Evolutionary conservation across 1,139 yeast genomes (phyloP).

Genomic region (Taphrina flavorubra): DNA sequence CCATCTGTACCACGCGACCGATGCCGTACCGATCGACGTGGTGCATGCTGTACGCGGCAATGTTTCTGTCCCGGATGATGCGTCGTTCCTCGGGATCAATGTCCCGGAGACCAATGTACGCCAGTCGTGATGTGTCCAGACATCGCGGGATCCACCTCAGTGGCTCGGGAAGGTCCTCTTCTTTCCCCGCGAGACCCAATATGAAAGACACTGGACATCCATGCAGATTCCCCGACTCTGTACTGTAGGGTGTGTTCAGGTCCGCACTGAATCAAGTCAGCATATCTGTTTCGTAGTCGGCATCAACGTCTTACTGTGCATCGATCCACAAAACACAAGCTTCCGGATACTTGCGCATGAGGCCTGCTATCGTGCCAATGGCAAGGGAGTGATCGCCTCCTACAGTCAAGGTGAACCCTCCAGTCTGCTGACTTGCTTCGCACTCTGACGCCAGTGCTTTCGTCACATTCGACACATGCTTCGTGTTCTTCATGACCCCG

Average conservation of each 20-base stretch:
- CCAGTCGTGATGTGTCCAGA: constrained; percentile 72
- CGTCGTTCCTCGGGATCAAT: constrained; percentile 85
- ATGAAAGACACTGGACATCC: constrained; percentile 95
- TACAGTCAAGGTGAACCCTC: constrained; percentile 75
- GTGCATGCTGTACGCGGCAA: constrained; percentile 92
- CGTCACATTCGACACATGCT: constrained; percentile 76
- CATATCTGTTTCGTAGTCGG: not conserved
- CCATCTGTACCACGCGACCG: constrained; percentile 90
- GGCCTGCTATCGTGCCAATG: constrained; percentile 88
- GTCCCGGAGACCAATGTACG: constrained; percentile 93
- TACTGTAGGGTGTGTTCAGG: constrained; percentile 84
- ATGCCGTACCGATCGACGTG: constrained; percentile 95
- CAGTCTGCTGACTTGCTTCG: constrained; percentile 56
- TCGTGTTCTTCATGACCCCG: constrained; percentile 71
- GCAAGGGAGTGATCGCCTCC: constrained; percentile 99
- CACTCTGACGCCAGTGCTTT: constrained; percentile 68
- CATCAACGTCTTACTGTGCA: constrained; percentile 72
- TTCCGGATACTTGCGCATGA: constrained; percentile 77
- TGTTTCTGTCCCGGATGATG: constrained; percentile 70
- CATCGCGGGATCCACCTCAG: constrained; percentile 76
- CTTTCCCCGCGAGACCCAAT: constrained; percentile 61
- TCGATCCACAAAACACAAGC: constrained; percentile 95
- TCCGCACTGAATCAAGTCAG: constrained; percentile 53
- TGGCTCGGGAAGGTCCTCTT: constrained; percentile 62
- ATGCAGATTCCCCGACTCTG: constrained; percentile 89